Percentiles rank a stretch among this genome's conserved stretches.
Conservation (phyloP, 2,329 filamentous ascomycete genomes). For the Pyrenophora tritici-repentis region DNA sequence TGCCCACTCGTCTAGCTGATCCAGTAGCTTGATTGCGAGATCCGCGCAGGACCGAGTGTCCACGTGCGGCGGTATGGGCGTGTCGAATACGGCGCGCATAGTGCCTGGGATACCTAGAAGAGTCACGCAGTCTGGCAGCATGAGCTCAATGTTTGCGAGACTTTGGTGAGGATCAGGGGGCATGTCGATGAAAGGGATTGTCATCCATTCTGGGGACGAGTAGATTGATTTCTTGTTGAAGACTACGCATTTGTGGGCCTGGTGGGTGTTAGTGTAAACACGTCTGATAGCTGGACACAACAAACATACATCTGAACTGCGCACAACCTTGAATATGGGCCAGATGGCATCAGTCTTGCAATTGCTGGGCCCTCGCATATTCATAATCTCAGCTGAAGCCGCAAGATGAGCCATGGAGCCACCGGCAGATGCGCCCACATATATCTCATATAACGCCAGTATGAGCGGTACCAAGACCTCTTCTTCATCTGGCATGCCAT, state of each 20-base stretch:
- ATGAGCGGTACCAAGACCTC: conserved; percentile 40
- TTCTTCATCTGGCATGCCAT: conserved; percentile 33
- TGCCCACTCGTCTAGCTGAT: conserved; percentile 14
- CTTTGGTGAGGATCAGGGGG: conserved; percentile 32
- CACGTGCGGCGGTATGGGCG: conserved; percentile 12
- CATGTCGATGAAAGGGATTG: conserved; percentile 31
- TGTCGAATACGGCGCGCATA: conserved; percentile 28
- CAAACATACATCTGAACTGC: conserved; percentile 35
- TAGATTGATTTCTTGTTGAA: conserved; percentile 37
- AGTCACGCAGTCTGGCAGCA: conserved; percentile 31
- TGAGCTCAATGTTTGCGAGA: conserved; percentile 35
- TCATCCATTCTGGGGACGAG: conserved; percentile 36
- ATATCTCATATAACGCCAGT: conserved; percentile 37
- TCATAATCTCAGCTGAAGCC: conserved; percentile 37
- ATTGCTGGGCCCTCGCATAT: conserved; percentile 37
- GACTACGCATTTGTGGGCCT: conserved; percentile 36
- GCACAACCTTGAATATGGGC: conserved; percentile 37
- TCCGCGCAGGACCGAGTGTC: conserved; percentile 20
- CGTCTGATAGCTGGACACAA: not conserved
- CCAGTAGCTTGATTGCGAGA: conserved; percentile 22
- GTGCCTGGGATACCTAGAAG: conserved; percentile 21
- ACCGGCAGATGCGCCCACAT: conserved; percentile 34
- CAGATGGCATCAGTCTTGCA: conserved; percentile 29
- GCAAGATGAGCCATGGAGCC: conserved; percentile 38
- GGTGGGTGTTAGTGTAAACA: conserved; percentile 9